Conservation (phyloP, 108 stramenopile genomes). For the Cyclotella sp. region DNA sequence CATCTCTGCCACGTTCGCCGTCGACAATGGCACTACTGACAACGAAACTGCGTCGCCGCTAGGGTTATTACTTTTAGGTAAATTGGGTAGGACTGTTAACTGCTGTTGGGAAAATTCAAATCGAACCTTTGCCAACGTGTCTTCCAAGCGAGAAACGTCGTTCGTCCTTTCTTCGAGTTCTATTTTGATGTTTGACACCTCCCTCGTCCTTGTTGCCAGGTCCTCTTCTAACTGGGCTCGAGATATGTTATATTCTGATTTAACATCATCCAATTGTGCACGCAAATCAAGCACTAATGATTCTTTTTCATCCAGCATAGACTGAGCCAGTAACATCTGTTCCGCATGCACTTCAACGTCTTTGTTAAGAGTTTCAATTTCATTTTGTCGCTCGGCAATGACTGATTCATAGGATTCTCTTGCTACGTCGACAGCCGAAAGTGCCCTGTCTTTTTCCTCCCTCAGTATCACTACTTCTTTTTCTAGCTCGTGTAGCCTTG, state of each 20-base stretch:
- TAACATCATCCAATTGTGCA: slow-evolving; percentile 28
- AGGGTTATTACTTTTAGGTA: neutral
- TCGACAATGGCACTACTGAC: slow-evolving; percentile 17
- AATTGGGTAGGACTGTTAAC: neutral
- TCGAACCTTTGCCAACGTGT: slow-evolving; percentile 25
- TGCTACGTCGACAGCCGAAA: slow-evolving; percentile 15
- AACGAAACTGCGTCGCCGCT: neutral
- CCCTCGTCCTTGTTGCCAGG: slow-evolving; percentile 37
- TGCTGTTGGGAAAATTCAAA: slow-evolving; percentile 29
- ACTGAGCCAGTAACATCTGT: slow-evolving; percentile 50
- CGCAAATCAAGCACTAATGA: slow-evolving; percentile 24
- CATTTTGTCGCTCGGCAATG: slow-evolving; percentile 26
- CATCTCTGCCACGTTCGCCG: slow-evolving; percentile 36
- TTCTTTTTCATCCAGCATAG: slow-evolving; percentile 55
- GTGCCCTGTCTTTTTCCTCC: slow-evolving; percentile 32
- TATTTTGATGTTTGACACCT: slow-evolving; percentile 29
- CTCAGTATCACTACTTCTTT: slow-evolving; percentile 22
- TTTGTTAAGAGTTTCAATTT: slow-evolving; percentile 44
- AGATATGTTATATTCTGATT: slow-evolving; percentile 24
- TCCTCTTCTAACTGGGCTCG: slow-evolving; percentile 35
- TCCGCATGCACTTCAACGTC: slow-evolving; percentile 49
- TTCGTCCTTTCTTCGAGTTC: slow-evolving; percentile 43
- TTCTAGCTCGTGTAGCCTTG: slow-evolving; percentile 33
- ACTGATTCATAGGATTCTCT: slow-evolving; percentile 15
- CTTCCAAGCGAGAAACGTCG: slow-evolving; percentile 35